Evolutionary conservation across 768 basidiomycete genomes (phyloP).

Genomic region (Psilocybe tampanensis): DNA sequence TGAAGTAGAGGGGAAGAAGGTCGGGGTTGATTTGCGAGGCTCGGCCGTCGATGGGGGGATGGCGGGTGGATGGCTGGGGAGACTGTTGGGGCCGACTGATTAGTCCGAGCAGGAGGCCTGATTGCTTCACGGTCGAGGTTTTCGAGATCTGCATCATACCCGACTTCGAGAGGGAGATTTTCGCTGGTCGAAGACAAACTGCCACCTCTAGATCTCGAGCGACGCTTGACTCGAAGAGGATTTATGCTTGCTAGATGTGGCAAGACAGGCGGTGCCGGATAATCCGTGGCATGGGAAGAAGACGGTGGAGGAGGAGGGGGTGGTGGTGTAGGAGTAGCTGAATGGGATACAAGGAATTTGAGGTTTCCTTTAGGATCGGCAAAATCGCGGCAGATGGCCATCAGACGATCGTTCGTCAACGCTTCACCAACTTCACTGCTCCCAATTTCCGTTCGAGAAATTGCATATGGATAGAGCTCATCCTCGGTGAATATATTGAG

Average conservation of each 20-base stretch:
- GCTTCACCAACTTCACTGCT: slow-evolving; percentile 75
- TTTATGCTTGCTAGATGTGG: slow-evolving; percentile 35
- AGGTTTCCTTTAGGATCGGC: slow-evolving; percentile 82
- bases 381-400: slow-evolving; percentile 67
- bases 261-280: slow-evolving; percentile 34
- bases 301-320: slow-evolving; percentile 55
- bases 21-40: slow-evolving; percentile 29
- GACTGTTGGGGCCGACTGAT: slow-evolving; percentile 25
- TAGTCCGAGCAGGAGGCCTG: slow-evolving; percentile 43
- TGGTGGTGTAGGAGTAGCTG: too few species aligned
- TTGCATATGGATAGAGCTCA: slow-evolving; percentile 66
- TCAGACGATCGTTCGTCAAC: slow-evolving; percentile 68
- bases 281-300: slow-evolving; percentile 26
- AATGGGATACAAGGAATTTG: slow-evolving; percentile 81
- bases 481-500: slow-evolving; percentile 86
- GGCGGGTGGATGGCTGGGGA: slow-evolving; percentile 34
- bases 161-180: slow-evolving; percentile 51
- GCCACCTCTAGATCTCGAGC: slow-evolving; percentile 62
- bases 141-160: slow-evolving; percentile 77
- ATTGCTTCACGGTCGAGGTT: slow-evolving; percentile 53
- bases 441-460: slow-evolving; percentile 90
- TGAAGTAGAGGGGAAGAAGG: slow-evolving; percentile 39
- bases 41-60: slow-evolving; percentile 41
- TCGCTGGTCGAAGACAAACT: slow-evolving; percentile 77
- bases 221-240: slow-evolving; percentile 54